Evolutionary conservation across 179 eudicot species (phyloP).

Genomic region (Vitellaria paradoxa): DNA sequence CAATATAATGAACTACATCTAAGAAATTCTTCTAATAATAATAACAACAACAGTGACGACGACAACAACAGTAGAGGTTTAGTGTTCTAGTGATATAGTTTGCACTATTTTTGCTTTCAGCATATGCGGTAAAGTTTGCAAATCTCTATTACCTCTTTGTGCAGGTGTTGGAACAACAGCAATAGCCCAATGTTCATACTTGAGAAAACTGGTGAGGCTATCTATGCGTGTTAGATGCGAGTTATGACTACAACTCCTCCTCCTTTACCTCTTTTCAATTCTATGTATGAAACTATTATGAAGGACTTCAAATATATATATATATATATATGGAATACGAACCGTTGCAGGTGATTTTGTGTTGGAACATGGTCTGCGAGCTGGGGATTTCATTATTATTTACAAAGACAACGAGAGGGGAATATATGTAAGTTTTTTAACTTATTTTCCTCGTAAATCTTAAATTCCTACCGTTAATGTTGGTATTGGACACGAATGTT

Average conservation of each 20-base stretch:
- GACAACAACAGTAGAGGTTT: background rate
- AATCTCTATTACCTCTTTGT: background rate
- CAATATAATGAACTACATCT: background rate
- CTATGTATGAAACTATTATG: no score
- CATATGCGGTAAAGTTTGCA: background rate
- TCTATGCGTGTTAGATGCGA: background rate
- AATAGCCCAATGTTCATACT: constrained; percentile 20
- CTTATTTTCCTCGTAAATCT: background rate
- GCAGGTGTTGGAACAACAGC: constrained; percentile 19
- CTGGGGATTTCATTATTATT: constrained; percentile 14
- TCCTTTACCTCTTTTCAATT: background rate
- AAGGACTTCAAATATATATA: background rate
- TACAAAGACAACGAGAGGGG: constrained; percentile 8
- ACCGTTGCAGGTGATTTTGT: constrained; percentile 17
- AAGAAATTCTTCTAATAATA: background rate
- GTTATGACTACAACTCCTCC: background rate
- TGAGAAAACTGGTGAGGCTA: constrained; percentile 21
- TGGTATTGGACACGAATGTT: background rate
- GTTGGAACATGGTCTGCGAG: constrained; percentile 6
- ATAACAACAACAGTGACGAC: no score
- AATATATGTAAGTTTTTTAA: background rate
- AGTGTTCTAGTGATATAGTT: background rate
- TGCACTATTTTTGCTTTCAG: background rate
- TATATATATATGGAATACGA: background rate
- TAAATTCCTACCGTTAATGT: background rate